Base-by-base conservation (phyloP, 148 eudicot species). In the Chenopodium quinoa region DNA sequence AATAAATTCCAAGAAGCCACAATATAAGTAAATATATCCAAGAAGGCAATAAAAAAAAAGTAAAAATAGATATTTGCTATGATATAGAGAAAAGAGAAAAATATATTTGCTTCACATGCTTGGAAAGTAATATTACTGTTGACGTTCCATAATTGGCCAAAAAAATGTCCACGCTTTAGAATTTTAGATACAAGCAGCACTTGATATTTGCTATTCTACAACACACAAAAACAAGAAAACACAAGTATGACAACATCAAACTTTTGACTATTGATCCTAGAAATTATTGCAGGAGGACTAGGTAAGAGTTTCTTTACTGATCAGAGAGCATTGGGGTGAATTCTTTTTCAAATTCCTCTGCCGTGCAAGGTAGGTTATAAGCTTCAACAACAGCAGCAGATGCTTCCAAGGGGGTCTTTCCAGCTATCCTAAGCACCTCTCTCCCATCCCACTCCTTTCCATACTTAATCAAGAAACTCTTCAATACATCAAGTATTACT, bases 401-500 rank as follows among this genome's bases (percentile, higher is more conserved):
- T 82, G 95, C 99, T 86, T 96, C 99, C 76, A 62, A 71, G 23
- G 93, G 98, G 62, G 98, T 88, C 82, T 89, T 93, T 62, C 99
- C 99, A 47, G 88, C 88, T 71, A 86, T 82, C 78, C 77, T 88
- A 56, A 82, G 83, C 79, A 85, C 89, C 84, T 76, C 88, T 83
- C 89, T 90, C 75, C 91, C 95, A 88, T 96, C 97, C 99, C 98
- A 93, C 52, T 91, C 88, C 89, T 91, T 93, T 78, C 95, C 97
- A 87, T 91, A 86, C 87, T 91, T 92, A 74, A 87, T 83, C 89
- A 96, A 87, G 87, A 88, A 83, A 82, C 60, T 82, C 80, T 75
- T 93, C 82, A 96, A 79, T 74, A 91, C 79, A 79, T 90, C 94
- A 73, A 80, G 80, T 80, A 92, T 92, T 68, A 93, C 84, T 82